Evolutionary conservation across 1,284 basidiomycete genomes (phyloP), one percentile per base, ranked within the genome.

Genomic region (Cryptococcus floricola): DNA sequence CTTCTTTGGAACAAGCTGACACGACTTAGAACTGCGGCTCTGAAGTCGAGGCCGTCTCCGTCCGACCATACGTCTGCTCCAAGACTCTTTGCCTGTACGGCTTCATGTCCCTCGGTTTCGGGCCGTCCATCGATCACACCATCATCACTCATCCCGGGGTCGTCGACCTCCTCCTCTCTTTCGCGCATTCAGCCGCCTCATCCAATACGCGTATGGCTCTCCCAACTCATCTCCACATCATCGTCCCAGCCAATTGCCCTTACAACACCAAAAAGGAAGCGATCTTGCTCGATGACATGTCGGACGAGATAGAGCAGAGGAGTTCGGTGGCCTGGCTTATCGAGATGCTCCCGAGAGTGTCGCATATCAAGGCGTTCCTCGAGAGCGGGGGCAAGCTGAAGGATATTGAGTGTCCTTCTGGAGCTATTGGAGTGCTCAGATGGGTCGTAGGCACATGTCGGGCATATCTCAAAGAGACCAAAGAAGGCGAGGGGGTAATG

Each of bases 371-470:
- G 39, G 43, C 48, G 1, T 43, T 50, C 10, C 52, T 67, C 9
- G 55, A 61, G 7, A 2, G 16, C 5, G 61, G 61, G 4, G 19
- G 27, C 4, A 60, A 58, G 14, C 52, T 64, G 9, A 54, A 54
- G 18, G 23, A 51, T 5, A 34, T 64, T 37, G 43, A 44, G 9
- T 50, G 50, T 16, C 56, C 54, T 2, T 6, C 54, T 5, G 66
- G 64, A 1, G 39, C 51, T 4, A 60, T 64, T 14, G 62, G 60
- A 2, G 61, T 66, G 3, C 54, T 68, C 2, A 42, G 66, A 43
- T 68, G 66, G 66, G 58, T 62, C 4, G 57, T 68, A 1, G 66
- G 64, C 3, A 61, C 62, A 0, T 66, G 64, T 53, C 53, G 61
- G 39, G 63, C 64, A 4, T 64, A 68, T 45, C 50, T 68, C 31